These are phyloP conservation scores for Claviceps fusiformis DNA, from an alignment of 2,329 filamentous ascomycete genomes.

Conservation along the genomic window DNA sequence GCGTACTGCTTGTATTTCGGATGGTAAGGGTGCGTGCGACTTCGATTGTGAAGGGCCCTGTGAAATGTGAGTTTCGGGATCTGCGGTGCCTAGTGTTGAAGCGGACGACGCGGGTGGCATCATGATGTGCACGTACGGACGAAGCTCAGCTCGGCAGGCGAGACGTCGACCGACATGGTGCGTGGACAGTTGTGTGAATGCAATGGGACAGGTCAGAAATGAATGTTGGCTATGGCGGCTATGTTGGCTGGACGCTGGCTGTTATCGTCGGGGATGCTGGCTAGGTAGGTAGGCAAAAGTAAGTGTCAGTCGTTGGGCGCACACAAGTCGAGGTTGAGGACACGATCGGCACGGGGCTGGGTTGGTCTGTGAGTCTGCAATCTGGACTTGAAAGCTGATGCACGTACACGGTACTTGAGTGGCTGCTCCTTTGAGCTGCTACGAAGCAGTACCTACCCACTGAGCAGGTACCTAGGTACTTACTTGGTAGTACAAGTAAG, in stretches of 20 bases:
- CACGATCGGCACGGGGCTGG: background rate
- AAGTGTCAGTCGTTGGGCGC: background rate
- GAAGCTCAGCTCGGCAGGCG: slow-evolving; percentile 85
- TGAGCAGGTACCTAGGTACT: no score
- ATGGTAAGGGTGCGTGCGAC: slow-evolving; percentile 52
- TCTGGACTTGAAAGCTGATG: background rate
- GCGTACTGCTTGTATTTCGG: slow-evolving; percentile 47
- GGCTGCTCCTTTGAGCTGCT: background rate
- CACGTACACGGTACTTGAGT: background rate
- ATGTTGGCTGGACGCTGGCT: background rate
- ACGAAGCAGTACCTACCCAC: background rate
- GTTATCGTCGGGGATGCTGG: background rate
- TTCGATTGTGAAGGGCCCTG: slow-evolving; percentile 55
- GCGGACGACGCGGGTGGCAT: background rate
- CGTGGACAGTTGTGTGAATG: slow-evolving; percentile 2
- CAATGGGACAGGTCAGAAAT: background rate
- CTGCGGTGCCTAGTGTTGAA: background rate
- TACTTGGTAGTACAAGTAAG: no score
- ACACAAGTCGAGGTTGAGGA: slow-evolving; percentile 1
- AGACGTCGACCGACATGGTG: slow-evolving; percentile 88
- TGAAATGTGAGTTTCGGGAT: slow-evolving; percentile 7
- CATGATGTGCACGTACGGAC: slow-evolving; percentile 51
- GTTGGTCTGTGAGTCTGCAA: no score
- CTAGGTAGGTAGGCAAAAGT: background rate
- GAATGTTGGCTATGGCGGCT: no score